A percentile compares a stretch with the other conserved stretches of the same genome.
phyloP scores from a whole-genome alignment of 164 flowering plant species.

The Vitis cinerea region DNA sequence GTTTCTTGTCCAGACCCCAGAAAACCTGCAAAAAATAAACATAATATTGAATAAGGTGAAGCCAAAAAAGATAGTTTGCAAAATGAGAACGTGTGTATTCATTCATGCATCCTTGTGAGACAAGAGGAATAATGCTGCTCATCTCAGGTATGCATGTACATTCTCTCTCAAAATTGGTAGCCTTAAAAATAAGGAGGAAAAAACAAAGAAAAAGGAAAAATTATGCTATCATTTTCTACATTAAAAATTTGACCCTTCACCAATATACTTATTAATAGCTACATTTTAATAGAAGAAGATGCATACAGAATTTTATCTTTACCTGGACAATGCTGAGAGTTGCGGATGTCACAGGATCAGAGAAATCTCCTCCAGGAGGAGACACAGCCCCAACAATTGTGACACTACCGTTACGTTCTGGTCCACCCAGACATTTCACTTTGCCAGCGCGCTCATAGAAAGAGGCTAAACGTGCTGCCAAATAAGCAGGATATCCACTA shows the following conservation, averaged over 20 bases:
- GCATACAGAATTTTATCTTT: background rate
- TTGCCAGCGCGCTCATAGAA: slow-evolving; percentile 99
- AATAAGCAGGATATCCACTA: slow-evolving; percentile 98
- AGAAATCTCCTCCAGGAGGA: slow-evolving; percentile 99
- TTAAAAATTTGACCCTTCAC: too few relatives aligned
- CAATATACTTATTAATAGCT: too few relatives aligned
- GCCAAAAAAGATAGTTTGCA: background rate
- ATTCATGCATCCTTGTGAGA: background rate
- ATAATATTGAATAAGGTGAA: background rate
- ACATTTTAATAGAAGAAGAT: background rate
- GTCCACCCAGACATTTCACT: slow-evolving; percentile 97
- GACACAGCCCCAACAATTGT: slow-evolving; percentile 99
- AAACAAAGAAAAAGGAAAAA: too few relatives aligned
- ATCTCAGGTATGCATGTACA: too few relatives aligned
- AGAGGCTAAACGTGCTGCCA: slow-evolving; percentile 97
- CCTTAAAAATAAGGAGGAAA: too few relatives aligned
- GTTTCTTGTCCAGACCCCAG: slow-evolving; percentile 99
- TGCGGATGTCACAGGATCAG: slow-evolving; percentile 99
- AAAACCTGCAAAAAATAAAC: slow-evolving; percentile 63
- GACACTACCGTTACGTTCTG: slow-evolving; percentile 97
- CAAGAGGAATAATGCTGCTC: too few relatives aligned
- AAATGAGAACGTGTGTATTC: background rate
- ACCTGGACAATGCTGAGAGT: slow-evolving; percentile 99
- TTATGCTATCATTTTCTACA: too few relatives aligned
- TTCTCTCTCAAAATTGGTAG: too few relatives aligned